Evolutionary conservation across 352 stramenopile genomes (phyloP), one percentile per base, ranked within the genome.

Genomic region (Albugo laibachii): DNA sequence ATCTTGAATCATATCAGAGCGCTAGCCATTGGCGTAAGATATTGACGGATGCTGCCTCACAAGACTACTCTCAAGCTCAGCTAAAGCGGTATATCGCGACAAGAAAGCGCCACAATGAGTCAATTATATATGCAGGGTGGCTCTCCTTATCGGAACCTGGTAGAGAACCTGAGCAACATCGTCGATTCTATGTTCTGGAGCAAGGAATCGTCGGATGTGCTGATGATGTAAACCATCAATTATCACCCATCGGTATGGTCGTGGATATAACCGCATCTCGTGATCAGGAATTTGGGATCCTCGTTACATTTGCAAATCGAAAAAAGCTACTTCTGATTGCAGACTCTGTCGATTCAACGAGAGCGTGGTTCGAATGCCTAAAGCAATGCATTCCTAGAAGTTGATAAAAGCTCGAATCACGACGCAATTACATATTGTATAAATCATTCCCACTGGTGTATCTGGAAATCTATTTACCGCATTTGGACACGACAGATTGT

Each of bases 111-210:
- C 86, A 85, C 50, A 71, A 78, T 34, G 39, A 84, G 39, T 58
- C 54, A 27, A 64, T 72, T 0, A 69, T 88, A 36, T 86, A 78
- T 49, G 75, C 73, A 42, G 78, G 78, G 2, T 92, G 78, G 78
- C 63, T 88, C 50, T 88, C 78, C 41, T 62, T 66, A 19, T 49
- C 72, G 31, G 57, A 65, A 13, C 66, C 69, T 34, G 44, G 53
- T 16, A 54, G 47, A 3, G 58, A 59, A 36, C 49, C 86, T 15
- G 24, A 31, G 24, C 24, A 10, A 31, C 24, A 31, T 31, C 72
- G 78, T 16, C 66, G 73, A 39, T 92, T 82, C 47, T 92, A 76
- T 55, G 69, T 92, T 36, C 54, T 85, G 24, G 72, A 83, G n/a
- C 70, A 68, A 13, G 55, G 63, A 13, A 77, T 62, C 14, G 50